phyloP scores from a whole-genome alignment of 257 asterid genomes.

The Pogostemon cablin region DNA sequence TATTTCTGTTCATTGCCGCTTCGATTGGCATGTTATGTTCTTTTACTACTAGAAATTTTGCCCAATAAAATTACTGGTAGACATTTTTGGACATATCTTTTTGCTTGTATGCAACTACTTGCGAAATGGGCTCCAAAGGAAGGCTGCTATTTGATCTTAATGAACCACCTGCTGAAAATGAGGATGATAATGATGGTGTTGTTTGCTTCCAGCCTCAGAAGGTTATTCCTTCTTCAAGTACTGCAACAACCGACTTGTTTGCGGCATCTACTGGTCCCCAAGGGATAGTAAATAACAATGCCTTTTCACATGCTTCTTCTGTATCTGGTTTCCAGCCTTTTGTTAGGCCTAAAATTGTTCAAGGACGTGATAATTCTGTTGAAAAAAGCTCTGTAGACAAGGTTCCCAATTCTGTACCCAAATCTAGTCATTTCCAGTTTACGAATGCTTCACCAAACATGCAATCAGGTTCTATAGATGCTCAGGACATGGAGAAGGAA shows the following conservation, averaged over 20 bases:
- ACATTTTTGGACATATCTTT: conserved; percentile 45
- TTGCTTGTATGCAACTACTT: conserved; percentile 64
- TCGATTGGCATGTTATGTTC: conserved; percentile 59
- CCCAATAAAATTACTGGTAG: conserved; percentile 42
- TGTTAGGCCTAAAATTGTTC: conserved; percentile 60
- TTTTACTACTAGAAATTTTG: conserved; percentile 46
- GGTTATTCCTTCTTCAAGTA: conserved; percentile 85
- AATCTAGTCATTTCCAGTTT: conserved; percentile 45
- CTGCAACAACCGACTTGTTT: conserved; percentile 63
- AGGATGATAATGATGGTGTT: conserved; percentile 66
- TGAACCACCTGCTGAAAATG: conserved; percentile 89
- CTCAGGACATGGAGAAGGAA: conserved; percentile 74
- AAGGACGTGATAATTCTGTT: conserved; percentile 44
- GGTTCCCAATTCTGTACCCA: conserved; percentile 39
- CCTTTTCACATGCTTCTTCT: conserved; percentile 93
- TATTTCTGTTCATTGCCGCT: conserved; percentile 43
- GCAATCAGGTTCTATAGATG: conserved; percentile 46
- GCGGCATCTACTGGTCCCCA: conserved; percentile 63
- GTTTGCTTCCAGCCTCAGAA: conserved; percentile 84
- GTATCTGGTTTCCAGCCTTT: conserved; percentile 98
- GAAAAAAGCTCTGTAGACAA: conserved; percentile 41
- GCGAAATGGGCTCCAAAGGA: conserved; percentile 96
- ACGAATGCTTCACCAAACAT: conserved; percentile 44
- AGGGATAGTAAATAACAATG: conserved; percentile 82
- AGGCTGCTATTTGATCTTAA: conserved; percentile 91